Evolutionary conservation across 441 rosid species (phyloP), one percentile per base, ranked within the genome.

Genomic region (Populus trichocarpa): DNA sequence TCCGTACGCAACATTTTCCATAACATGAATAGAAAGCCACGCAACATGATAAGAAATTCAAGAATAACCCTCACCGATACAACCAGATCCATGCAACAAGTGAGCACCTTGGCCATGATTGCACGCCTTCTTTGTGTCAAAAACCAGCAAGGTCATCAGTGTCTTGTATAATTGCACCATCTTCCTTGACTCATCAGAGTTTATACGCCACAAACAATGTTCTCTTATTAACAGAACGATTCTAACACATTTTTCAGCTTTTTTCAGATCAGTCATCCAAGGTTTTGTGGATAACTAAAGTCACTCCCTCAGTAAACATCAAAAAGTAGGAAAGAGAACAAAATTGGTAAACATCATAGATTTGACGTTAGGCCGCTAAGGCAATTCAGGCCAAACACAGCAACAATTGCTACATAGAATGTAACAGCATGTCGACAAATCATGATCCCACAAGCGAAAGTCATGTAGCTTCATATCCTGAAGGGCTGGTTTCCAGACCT

Each of bases 401-500:
- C 57, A 69, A 57, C 16, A 68, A 71, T 73, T 33, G 70, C 66
- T 72, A 75, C 79, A 36, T 64, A 77, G 23, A 76, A 70, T 65
- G 71, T 71, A 63, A 65, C 26, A 66, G 70, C 63, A 38, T 57
- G 74, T 80, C 64, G 74, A 72, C 75, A 67, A 61, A 77, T 67
- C 73, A 28, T 38, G 72, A 67, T 59, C 20, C n/a, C 28, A 16
- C 46, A 30, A 18, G 20, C 18, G 5, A 57, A 2, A 18, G 28
- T 23, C 13, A 4, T 63, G 8, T 9, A 16, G 38, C 7, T 61
- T 92, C 85, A 95, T 91, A 89, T 91, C 94, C 97, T 88, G 85
- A 88, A 89, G 7, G 91, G 96, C 74, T 67, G 84, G 83, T 89
- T 86, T 74, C 85, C 91, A 9, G 87, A 81, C 82, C 81, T 86